A percentile compares a stretch with the other conserved stretches of the same genome.
These are phyloP conservation scores for Podospora conica DNA, from an alignment of 495 filamentous ascomycete genomes.

Conservation along the genomic window DNA sequence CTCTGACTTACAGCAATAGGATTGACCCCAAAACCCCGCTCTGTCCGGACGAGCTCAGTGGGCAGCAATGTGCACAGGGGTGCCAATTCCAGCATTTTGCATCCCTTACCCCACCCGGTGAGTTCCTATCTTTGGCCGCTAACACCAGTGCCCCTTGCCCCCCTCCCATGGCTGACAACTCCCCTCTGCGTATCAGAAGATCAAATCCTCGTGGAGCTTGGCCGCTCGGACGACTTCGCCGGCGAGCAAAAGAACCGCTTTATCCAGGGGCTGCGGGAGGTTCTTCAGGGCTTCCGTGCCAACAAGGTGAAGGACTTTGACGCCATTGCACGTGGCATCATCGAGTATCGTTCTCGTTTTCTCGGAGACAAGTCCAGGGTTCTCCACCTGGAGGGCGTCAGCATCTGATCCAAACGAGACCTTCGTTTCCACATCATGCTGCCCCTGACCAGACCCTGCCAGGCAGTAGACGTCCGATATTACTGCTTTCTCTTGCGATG, in stretches of 20 bases:
- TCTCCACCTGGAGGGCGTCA: conserved; percentile 35
- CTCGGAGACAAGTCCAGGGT: conserved; percentile 48
- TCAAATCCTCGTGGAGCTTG: conserved; percentile 77
- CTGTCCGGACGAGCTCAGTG: conserved; percentile 67
- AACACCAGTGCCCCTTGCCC: conserved; percentile 26
- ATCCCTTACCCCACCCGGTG: conserved; percentile 72
- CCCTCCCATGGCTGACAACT: conserved; percentile 52
- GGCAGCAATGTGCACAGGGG: conserved; percentile 75
- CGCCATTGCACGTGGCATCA: conserved; percentile 73
- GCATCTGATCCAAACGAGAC: conserved; percentile 20
- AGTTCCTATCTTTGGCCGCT: conserved; percentile 42
- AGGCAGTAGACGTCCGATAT: background rate
- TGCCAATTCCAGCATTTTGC: conserved; percentile 72
- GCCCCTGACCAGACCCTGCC: background rate
- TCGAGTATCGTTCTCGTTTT: conserved; percentile 63
- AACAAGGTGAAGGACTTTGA: conserved; percentile 74
- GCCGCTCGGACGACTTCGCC: conserved; percentile 62
- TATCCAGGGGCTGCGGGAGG: conserved; percentile 64
- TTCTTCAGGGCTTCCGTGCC: conserved; percentile 68
- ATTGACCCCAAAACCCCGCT: conserved; percentile 68
- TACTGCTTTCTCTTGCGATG: background rate
- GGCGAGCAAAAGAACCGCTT: conserved; percentile 67
- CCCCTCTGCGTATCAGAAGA: conserved; percentile 62
- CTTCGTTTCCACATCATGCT: background rate
- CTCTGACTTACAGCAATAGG: conserved; percentile 85